Percentiles rank a stretch among this genome's conserved stretches.
Evolutionary conservation across 208 protist species (phyloP).

Genomic region (Crithidia fasciculata): DNA sequence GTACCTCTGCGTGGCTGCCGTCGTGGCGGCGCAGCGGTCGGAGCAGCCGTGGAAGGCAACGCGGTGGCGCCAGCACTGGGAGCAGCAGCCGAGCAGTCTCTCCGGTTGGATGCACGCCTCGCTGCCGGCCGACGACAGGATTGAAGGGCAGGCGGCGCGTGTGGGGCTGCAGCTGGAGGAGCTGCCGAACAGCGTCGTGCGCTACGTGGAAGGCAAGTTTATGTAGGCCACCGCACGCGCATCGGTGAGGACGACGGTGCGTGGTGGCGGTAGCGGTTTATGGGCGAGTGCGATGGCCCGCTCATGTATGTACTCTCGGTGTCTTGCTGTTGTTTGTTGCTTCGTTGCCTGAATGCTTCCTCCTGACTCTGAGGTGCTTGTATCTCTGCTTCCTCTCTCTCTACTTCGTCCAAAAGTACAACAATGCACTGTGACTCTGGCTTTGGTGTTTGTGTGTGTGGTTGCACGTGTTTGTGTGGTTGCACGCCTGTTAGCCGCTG

Average conservation of each 20-base stretch:
- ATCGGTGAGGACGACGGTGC: neutral
- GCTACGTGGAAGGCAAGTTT: constrained; percentile 35
- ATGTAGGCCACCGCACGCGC: neutral
- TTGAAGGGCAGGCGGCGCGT: constrained; percentile 34
- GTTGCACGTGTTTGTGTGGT: no score
- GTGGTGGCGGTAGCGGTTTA: no score
- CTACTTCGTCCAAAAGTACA: no score
- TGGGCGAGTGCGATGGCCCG: no score
- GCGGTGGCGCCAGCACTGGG: constrained; percentile 44
- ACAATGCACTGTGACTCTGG: no score
- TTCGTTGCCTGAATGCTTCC: no score
- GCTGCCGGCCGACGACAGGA: constrained; percentile 29
- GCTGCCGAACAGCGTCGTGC: constrained; percentile 41
- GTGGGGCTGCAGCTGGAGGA: constrained; percentile 42
- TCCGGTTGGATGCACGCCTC: constrained; percentile 31
- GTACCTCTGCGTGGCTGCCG: constrained; percentile 37
- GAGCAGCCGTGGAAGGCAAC: constrained; percentile 29
- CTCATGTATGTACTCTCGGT: no score
- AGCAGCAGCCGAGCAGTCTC: constrained; percentile 37
- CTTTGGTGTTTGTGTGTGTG: no score
- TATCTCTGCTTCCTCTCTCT: no score
- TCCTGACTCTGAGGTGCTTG: no score
- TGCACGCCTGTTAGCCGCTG: no score
- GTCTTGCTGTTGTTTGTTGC: no score
- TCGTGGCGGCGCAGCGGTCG: constrained; percentile 15